These are phyloP conservation scores for Linum usitatissimum DNA, from an alignment of 345 rosid species.

Conservation along the genomic window DNA sequence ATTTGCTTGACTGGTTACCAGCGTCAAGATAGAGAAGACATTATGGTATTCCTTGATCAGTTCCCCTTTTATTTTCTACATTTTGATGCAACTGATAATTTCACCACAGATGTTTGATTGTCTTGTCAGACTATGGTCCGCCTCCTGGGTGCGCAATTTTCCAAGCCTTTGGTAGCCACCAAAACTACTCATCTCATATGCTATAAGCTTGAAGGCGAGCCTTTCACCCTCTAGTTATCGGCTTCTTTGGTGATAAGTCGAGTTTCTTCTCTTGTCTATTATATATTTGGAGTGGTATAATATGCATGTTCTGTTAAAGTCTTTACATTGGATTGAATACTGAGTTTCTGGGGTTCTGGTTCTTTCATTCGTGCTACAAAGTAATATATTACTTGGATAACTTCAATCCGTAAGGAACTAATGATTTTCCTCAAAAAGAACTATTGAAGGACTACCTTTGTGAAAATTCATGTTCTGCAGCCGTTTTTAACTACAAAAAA, in stretches of 20 bases:
- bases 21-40: conserved; percentile 82
- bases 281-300: background rate
- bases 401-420: too few species aligned
- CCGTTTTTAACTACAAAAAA: too few species aligned
- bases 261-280: background rate
- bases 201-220: conserved; percentile 85
- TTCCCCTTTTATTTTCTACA: conserved; percentile 1
- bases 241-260: background rate
- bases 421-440: too few species aligned
- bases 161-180: conserved; percentile 81
- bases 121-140: conserved; percentile 66
- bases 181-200: conserved; percentile 86
- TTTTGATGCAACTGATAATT: conserved; percentile 2
- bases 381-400: too few species aligned
- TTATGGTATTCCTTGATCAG: conserved; percentile 43
- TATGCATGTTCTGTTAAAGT: background rate
- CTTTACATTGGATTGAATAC: background rate
- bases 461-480: too few species aligned
- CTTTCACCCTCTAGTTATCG: conserved; percentile 5
- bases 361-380: background rate
- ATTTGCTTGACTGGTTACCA: conserved; percentile 89
- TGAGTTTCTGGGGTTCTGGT: background rate
- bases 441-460: too few species aligned
- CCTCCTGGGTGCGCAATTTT: conserved; percentile 87
- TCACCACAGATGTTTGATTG: background rate